Base-by-base conservation (phyloP, 139 green algal species). In the Tetradesmus obliquus region DNA sequence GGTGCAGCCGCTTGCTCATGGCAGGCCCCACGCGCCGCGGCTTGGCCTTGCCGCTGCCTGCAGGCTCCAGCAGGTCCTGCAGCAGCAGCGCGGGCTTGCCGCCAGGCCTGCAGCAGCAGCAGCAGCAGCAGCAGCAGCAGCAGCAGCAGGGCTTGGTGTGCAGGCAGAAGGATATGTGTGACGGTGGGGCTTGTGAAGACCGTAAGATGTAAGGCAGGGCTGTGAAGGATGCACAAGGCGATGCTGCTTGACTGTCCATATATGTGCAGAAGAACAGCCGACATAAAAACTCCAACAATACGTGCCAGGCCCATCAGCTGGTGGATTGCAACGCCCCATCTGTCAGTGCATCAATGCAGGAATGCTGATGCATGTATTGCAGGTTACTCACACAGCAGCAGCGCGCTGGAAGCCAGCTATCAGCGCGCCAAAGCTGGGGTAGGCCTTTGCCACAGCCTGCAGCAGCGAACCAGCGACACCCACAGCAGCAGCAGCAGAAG, bases 1-100 rank as follows among this genome's bases (percentile, higher is more conserved):
- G 51, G 53, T 84, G 71, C 71, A 90, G 71, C n/a, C 86, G 69
- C 45, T 84, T 90, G 86, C 86, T 90, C 86, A 90, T 83, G 15
- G 71, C 54, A 19, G 86, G 86, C 9, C 86, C 86, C 45, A 90
- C 86, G 9, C 86, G 55, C 5, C 86, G 86, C n/a, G 86, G 69
- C 51, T 90, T 90, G 71, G 71, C 71, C 86, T 90, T 90, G 86
- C 20, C 62, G 12, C 45, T 51, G 7, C 53, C 84, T 8, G 10
- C 85, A 6, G 86, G 86, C 45, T 90, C 86, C 1, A 55, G 5
- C 71, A 90, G 55, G 69, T 90, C 86, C 17, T 60, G 55, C 71
- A 90, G 86, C 69, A 90, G 69, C 86, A 90, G 45, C 17, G 45
- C 13, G 2, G 80, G 13, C 12, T 57, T 58, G 51, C 80, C 5